Evolutionary conservation across 2,329 filamentous ascomycete species (phyloP).

Genomic region (Davidsoniella eucalypti): DNA sequence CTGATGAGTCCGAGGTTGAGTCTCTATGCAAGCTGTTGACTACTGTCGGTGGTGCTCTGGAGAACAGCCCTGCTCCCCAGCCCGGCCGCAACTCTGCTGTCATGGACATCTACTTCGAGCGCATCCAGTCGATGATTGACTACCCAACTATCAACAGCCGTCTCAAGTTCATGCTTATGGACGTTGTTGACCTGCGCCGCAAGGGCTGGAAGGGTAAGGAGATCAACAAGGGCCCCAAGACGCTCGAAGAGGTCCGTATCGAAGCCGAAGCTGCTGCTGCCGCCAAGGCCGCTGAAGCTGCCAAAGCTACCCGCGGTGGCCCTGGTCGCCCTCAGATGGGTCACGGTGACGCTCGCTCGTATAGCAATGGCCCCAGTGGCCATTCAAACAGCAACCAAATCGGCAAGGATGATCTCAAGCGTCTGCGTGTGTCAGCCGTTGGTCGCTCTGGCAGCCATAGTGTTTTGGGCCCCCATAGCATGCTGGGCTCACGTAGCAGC

Average conservation of each 20-base stretch:
- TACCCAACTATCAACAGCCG: constrained; percentile 70
- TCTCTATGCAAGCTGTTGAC: constrained; percentile 83
- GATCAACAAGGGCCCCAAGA: constrained; percentile 87
- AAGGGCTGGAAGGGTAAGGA: constrained; percentile 76
- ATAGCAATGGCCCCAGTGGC: constrained; percentile 54
- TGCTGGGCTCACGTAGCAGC: constrained; percentile 80
- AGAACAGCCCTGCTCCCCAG: constrained; percentile 46
- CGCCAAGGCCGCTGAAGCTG: constrained; percentile 45
- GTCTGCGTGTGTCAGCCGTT: constrained; percentile 44
- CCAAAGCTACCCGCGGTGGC: constrained; percentile 45
- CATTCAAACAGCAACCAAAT: constrained; percentile 72
- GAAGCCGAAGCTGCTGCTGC: constrained; percentile 63
- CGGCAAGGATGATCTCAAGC: constrained; percentile 78
- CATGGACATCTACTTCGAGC: constrained; percentile 87
- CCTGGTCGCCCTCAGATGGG: constrained; percentile 54
- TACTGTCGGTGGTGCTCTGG: constrained; percentile 80
- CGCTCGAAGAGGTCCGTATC: constrained; percentile 77
- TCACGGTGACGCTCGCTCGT: constrained; percentile 60
- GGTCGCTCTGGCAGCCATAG: constrained; percentile 45
- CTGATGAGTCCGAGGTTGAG: constrained; percentile 93
- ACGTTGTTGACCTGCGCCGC: constrained; percentile 70
- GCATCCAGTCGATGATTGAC: constrained; percentile 69
- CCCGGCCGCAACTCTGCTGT: constrained; percentile 29
- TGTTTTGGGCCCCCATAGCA: constrained; percentile 65
- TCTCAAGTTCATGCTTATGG: constrained; percentile 92